Percentiles rank a stretch among this genome's conserved stretches.
Conservation (phyloP, 2,329 filamentous ascomycete species). For the Balansia obtecta region DNA sequence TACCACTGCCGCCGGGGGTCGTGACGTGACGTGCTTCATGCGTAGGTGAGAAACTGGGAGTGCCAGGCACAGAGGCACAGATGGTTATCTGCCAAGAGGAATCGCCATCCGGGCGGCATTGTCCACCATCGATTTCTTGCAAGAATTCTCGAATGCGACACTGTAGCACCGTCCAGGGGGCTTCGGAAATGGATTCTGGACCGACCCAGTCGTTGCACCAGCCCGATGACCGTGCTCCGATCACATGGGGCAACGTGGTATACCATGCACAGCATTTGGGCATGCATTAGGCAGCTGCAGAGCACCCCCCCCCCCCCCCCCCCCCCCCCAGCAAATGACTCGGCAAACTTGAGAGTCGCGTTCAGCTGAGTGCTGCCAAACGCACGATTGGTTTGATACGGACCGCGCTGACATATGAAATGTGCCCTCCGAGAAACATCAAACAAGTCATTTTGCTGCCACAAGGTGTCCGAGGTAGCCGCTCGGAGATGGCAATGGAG, state of each 20-base stretch:
- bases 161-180: background rate
- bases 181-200: background rate
- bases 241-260: background rate
- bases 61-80: too few species aligned
- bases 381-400: background rate
- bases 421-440: too few species aligned
- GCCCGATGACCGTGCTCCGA: constrained; percentile 1
- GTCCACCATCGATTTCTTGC: background rate
- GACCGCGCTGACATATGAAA: background rate
- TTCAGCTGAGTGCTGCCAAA: too few species aligned
- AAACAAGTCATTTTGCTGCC: background rate
- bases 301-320: too few species aligned
- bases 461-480: background rate
- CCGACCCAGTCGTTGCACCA: background rate
- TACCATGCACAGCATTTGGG: constrained; percentile 4
- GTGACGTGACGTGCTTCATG: too few species aligned
- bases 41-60: background rate
- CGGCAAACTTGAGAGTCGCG: background rate
- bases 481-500: too few species aligned
- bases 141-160: background rate
- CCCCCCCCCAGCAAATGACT: background rate
- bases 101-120: too few species aligned
- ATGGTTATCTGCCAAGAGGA: too few species aligned
- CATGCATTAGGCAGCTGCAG: constrained; percentile 7
- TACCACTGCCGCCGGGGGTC: too few species aligned